These are phyloP conservation scores for Pseudozyma tsukubaensis DNA, from an alignment of 1,284 basidiomycete species.

Conservation along the genomic window DNA sequence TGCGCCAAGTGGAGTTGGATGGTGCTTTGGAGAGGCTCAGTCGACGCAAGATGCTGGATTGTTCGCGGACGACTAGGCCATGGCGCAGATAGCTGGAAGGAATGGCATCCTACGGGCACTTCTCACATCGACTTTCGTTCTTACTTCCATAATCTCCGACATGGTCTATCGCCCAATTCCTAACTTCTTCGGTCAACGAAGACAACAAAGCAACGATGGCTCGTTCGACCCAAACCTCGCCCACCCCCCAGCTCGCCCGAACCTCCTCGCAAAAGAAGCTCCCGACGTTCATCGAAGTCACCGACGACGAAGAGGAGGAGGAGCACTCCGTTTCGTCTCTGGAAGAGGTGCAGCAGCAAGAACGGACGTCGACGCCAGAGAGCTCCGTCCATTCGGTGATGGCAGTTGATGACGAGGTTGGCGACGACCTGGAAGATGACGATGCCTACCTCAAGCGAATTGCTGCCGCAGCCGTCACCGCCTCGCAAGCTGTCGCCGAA, in stretches of 20 bases:
- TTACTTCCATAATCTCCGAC: not conserved
- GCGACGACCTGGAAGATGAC: not conserved
- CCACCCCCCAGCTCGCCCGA: not conserved
- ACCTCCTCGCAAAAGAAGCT: not conserved
- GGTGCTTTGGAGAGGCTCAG: too few relatives aligned
- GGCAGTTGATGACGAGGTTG: not conserved
- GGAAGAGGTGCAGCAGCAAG: too few relatives aligned
- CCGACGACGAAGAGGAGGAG: not conserved
- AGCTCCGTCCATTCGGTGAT: not conserved
- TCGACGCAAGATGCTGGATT: too few relatives aligned
- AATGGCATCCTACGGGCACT: too few relatives aligned
- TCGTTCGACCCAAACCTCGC: slow-evolving; percentile 19
- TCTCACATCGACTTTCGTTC: not conserved
- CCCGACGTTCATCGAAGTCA: not conserved
- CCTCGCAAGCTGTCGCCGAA: not conserved
- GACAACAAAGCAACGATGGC: too few relatives aligned
- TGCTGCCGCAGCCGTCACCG: not conserved
- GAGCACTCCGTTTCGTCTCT: not conserved
- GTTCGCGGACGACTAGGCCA: too few relatives aligned
- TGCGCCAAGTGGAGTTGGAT: too few relatives aligned
- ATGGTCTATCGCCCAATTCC: too few relatives aligned
- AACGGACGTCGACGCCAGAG: not conserved
- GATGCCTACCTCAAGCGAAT: not conserved
- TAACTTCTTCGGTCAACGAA: too few relatives aligned
- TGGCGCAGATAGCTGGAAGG: too few relatives aligned